Base-by-base conservation (phyloP, 768 basidiomycete species). In the Chlorophyllum brunneum region DNA sequence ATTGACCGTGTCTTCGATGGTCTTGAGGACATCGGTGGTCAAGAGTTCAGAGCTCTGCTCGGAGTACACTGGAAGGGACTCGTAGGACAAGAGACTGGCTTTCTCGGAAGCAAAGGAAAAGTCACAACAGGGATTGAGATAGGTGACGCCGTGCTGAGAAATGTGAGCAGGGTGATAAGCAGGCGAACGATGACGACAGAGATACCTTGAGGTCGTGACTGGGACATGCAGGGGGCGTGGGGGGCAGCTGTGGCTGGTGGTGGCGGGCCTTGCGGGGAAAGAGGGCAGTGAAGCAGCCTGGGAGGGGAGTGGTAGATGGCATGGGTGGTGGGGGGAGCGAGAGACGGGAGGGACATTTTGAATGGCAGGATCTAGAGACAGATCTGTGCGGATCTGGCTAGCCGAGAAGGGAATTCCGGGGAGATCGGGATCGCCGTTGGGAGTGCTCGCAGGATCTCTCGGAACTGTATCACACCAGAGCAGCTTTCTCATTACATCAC, bases 1-100 rank as follows among this genome's bases (percentile, higher is more conserved):
- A 58, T 85, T 76, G 44, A 92, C 58, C 36, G 70, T 70, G 2
- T 62, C 57, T 47, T 84, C 80, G 51, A 92, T 78, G 5, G 79
- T 78, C 23, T 67, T 63, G 40, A 79, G 61, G n/a, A 81, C 70
- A 46, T 76, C 75, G 1, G 70, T 33, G 6, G 57, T 58, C 31
- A 55, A 55, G 56, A 48, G 60, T 45, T 38, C 27, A 22, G 64
- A n/a, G 33, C 42, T 34, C 23, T 63, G 56, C 41, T 54, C 54
- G 2, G 63, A 65, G 60, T 81, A 81, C 15, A 68, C 57, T 36
- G 80, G 78, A n/a, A 70, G 76, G 0, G 63, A 57, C 6, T 71
- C 72, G 36, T 59, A 60, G 3, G 51, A 56, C 41, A 52, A 18
- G 57, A 64, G 63, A 63, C 65, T 64, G 31, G 67, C 61, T n/a